These are phyloP conservation scores for Aquanectria penicillioides DNA, from an alignment of 2,329 filamentous ascomycete genomes.

Conservation along the genomic window DNA sequence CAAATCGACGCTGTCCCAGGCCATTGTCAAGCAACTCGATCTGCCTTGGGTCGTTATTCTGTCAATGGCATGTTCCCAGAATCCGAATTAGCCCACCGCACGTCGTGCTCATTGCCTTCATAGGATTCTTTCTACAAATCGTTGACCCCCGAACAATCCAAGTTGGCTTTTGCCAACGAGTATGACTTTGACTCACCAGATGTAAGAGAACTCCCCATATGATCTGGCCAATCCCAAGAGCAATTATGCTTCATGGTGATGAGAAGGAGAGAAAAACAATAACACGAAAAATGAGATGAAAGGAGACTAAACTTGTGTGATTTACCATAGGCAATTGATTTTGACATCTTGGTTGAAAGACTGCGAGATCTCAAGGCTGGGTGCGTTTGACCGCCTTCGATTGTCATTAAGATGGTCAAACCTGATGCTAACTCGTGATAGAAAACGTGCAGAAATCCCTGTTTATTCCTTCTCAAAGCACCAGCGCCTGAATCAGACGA, in stretches of 20 bases:
- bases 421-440: conserved; percentile 47
- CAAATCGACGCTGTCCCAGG: conserved; percentile 92
- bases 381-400: conserved; percentile 60
- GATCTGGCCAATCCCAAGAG: too few species aligned
- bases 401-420: background rate
- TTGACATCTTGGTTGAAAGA: conserved; percentile 84
- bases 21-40: conserved; percentile 89
- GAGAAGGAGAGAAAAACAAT: too few species aligned
- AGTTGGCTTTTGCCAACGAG: conserved; percentile 85
- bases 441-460: conserved; percentile 89
- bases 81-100: background rate
- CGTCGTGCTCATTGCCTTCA: conserved; percentile 35
- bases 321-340: conserved; percentile 78
- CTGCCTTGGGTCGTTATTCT: conserved; percentile 98
- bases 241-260: too few species aligned
- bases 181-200: conserved; percentile 96
- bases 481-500: conserved; percentile 80
- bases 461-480: conserved; percentile 96
- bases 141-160: conserved; percentile 80
- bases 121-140: conserved; percentile 98
- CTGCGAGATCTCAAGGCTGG: conserved; percentile 89
- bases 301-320: conserved; percentile 12
- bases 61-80: conserved; percentile 81
- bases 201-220: conserved; percentile 50
- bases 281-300: background rate